Base-by-base conservation (phyloP, 768 basidiomycete genomes). In the Leccinellum albellum region DNA sequence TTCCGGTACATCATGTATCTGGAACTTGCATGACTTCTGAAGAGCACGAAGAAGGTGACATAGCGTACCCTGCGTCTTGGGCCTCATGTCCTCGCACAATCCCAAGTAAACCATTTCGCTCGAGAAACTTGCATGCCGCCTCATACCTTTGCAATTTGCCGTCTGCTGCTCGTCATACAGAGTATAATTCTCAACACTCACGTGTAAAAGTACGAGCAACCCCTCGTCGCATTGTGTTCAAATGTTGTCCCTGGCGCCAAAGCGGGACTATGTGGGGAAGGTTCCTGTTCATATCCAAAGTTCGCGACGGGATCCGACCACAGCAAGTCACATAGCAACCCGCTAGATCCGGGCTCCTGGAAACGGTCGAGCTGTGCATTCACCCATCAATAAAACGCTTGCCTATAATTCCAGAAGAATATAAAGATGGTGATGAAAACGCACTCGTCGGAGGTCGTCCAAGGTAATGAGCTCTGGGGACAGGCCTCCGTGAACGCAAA, bases 21-120 rank as follows among this genome's bases (percentile, higher is more conserved):
- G 61, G 67, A 28, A 20, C 32, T 6, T 31, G 7, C 13, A 52
- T 35, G 50, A 44, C 5, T 47, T 1, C 33, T 20, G 5, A 24
- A 21, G 26, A 20, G 17, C 2, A 49, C 12, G 15, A 54, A 50
- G 5, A 42, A 40, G 15, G 49, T 53, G 46, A 44, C 42, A 29
- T 2, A 28, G 66, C 83, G 50, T 68, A 94, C 88, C 96, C 96
- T 17, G 92, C 90, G 72, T 98, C 96, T 72, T 99, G 97, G 3
- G 94, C 97, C 75, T 99, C 97, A 62, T 99, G 97, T 17, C 93
- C 97, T 35, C 97, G 87, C 60, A 99, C 95, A 64, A 99, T 87
- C 17, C 93, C 91, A 26, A 99, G 79, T 9, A 99, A 78, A 45
- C 83, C 81, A 65, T 98, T 99, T 24, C 94, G 82, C 64, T 97